Evolutionary conservation across 352 stramenopile genomes (phyloP).

Genomic region (Thalassiosira allenii): DNA sequence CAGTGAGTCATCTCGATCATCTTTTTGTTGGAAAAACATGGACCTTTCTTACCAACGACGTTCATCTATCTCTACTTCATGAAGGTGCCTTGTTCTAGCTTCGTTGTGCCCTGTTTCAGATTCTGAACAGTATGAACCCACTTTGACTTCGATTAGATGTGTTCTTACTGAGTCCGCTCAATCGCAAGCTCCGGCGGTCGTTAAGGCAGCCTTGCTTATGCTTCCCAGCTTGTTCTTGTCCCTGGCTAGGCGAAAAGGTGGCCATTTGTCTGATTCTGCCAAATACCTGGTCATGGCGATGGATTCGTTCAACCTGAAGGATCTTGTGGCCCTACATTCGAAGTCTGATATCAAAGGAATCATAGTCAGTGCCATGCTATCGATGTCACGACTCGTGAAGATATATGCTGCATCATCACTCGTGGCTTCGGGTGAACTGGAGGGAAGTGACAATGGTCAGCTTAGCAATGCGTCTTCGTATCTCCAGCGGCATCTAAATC

Average conservation of each 20-base stretch:
- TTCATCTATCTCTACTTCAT: no score
- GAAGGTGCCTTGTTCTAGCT: constrained; percentile 63
- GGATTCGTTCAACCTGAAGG: constrained; percentile 52
- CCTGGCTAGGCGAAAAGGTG: constrained; percentile 34
- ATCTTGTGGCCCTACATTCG: constrained; percentile 30
- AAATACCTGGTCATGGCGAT: constrained; percentile 54
- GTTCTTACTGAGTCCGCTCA: constrained; percentile 38
- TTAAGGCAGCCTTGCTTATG: constrained; percentile 30
- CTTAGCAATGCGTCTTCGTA: constrained; percentile 32
- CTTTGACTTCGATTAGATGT: constrained; percentile 48
- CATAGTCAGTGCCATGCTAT: constrained; percentile 44
- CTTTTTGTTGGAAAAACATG: no score
- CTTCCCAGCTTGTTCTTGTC: constrained; percentile 63
- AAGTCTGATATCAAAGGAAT: constrained; percentile 34
- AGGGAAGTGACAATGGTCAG: not conserved
- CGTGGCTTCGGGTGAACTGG: constrained; percentile 13
- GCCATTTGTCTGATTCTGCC: constrained; percentile 25
- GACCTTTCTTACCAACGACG: no score
- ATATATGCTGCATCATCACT: constrained; percentile 55
- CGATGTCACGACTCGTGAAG: constrained; percentile 38
- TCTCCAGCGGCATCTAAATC: constrained; percentile 45
- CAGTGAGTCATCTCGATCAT: constrained; percentile 33
- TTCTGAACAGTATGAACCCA: constrained; percentile 50
- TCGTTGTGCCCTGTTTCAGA: constrained; percentile 42
- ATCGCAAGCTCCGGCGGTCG: constrained; percentile 10